Evolutionary conservation across 345 rosid species (phyloP).

Genomic region (Citrus sinensis): DNA sequence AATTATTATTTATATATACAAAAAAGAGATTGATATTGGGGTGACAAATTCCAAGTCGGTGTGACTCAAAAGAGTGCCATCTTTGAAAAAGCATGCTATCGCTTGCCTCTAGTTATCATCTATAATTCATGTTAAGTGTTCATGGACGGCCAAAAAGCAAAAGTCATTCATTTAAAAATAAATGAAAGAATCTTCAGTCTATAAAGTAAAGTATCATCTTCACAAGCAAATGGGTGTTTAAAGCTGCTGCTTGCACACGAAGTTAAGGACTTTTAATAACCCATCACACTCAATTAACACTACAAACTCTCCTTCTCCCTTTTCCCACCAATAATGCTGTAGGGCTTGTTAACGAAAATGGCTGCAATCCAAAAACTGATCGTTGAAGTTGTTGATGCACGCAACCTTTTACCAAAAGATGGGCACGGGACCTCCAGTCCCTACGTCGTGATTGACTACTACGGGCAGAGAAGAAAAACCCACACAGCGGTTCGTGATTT

Average conservation of each 20-base stretch:
- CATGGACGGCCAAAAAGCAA: slow-evolving; percentile 30
- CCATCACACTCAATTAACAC: neutral
- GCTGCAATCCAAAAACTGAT: slow-evolving; percentile 49
- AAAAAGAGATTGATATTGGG: neutral
- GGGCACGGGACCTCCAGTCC: slow-evolving; percentile 94
- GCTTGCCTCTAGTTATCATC: neutral
- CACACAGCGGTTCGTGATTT: slow-evolving; percentile 54
- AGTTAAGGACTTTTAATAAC: slow-evolving; percentile 33
- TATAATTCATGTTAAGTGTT: neutral
- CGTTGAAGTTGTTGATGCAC: slow-evolving; percentile 84
- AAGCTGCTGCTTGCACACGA: slow-evolving; percentile 36
- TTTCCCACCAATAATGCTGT: neutral
- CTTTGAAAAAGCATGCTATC: slow-evolving; percentile 26
- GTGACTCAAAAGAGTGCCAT: slow-evolving; percentile 24
- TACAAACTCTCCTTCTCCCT: slow-evolving; percentile 1
- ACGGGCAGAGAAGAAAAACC: slow-evolving; percentile 73
- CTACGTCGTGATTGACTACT: slow-evolving; percentile 68
- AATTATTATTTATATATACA: neutral
- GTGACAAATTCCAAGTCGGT: slow-evolving; percentile 24
- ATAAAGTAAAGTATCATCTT: slow-evolving; percentile 12
- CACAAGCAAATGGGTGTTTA: slow-evolving; percentile 10
- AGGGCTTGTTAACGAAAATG: neutral
- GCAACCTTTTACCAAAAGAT: slow-evolving; percentile 61
- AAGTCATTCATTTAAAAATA: slow-evolving; percentile 9
- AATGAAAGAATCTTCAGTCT: slow-evolving; percentile 29